Percentiles rank a stretch among this genome's conserved stretches.
phyloP scores from a whole-genome alignment of 768 basidiomycete species.

The Leccinum boreale region DNA sequence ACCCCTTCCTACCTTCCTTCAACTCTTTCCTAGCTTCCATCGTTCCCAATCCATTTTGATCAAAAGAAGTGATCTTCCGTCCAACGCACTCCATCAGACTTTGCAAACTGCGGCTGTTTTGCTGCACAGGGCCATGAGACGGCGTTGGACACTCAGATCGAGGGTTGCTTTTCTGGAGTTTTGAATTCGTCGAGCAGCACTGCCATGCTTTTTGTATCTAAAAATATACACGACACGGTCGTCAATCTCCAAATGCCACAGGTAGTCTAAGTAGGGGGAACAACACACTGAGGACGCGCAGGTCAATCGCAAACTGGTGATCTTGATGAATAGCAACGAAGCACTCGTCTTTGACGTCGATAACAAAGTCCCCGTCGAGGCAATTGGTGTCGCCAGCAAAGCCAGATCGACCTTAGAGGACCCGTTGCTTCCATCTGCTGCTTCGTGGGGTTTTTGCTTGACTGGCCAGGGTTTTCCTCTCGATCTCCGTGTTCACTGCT shows the following conservation, averaged over 20 bases:
- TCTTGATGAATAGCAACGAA: slow-evolving; percentile 89
- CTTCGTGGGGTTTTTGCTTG: slow-evolving; percentile 23
- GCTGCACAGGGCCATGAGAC: no score
- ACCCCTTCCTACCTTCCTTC: not conserved
- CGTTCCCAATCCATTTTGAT: slow-evolving; percentile 37
- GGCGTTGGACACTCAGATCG: slow-evolving; percentile 13
- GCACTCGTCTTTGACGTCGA: slow-evolving; percentile 84
- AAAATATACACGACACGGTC: not conserved
- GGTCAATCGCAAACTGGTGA: slow-evolving; percentile 92
- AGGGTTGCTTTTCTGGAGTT: slow-evolving; percentile 45
- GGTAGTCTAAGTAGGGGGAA: not conserved
- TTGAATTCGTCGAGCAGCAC: slow-evolving; percentile 82
- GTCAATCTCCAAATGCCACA: not conserved
- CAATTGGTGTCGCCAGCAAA: slow-evolving; percentile 58
- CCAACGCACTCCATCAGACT: slow-evolving; percentile 81
- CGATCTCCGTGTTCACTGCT: slow-evolving; percentile 28
- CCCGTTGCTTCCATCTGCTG: slow-evolving; percentile 14
- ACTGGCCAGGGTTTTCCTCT: slow-evolving; percentile 14
- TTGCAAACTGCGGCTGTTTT: no score
- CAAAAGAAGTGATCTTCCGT: slow-evolving; percentile 53
- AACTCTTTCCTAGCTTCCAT: slow-evolving; percentile 27
- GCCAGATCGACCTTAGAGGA: slow-evolving; percentile 55
- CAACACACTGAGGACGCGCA: slow-evolving; percentile 83
- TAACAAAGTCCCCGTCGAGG: slow-evolving; percentile 59
- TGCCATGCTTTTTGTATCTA: slow-evolving; percentile 87